Evolutionary conservation across 306 rosid genomes (phyloP).

Genomic region (Cicer arietinum): DNA sequence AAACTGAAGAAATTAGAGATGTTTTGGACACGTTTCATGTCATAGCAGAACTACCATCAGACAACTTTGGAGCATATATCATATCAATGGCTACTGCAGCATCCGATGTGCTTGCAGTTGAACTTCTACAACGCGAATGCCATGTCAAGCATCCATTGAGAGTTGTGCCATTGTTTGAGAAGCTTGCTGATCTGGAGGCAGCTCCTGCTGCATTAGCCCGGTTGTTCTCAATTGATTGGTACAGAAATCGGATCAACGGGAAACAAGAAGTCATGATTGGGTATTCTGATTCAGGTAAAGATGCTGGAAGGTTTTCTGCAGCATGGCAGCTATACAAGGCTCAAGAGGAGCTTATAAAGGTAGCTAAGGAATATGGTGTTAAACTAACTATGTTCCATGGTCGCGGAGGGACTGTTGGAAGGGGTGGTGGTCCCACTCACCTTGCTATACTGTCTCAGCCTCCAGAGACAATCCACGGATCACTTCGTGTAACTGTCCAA

Average conservation of each 20-base stretch:
- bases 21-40: conserved; percentile 85
- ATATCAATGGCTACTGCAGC: conserved; percentile 95
- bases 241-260: conserved; percentile 72
- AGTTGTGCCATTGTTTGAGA: conserved; percentile 92
- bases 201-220: conserved; percentile 87
- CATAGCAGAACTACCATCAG: conserved; percentile 82
- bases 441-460: conserved; percentile 97
- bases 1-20: conserved; percentile 82
- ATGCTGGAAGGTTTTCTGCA: conserved; percentile 93
- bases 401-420: conserved; percentile 95
- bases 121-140: conserved; percentile 84
- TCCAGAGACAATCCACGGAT: conserved; percentile 87
- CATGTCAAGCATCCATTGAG: conserved; percentile 71
- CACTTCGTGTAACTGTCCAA: too few species aligned
- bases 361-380: conserved; percentile 78
- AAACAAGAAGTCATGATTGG: conserved; percentile 99
- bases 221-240: conserved; percentile 85
- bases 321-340: conserved; percentile 96
- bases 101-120: conserved; percentile 92
- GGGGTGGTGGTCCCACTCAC: conserved; percentile 97
- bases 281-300: conserved; percentile 94
- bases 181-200: conserved; percentile 84
- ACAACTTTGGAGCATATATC: conserved; percentile 88
- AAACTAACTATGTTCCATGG: conserved; percentile 97
- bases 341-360: conserved; percentile 89